phyloP scores from a whole-genome alignment of 805 yeast species.

The Yamadazyma olivae region DNA sequence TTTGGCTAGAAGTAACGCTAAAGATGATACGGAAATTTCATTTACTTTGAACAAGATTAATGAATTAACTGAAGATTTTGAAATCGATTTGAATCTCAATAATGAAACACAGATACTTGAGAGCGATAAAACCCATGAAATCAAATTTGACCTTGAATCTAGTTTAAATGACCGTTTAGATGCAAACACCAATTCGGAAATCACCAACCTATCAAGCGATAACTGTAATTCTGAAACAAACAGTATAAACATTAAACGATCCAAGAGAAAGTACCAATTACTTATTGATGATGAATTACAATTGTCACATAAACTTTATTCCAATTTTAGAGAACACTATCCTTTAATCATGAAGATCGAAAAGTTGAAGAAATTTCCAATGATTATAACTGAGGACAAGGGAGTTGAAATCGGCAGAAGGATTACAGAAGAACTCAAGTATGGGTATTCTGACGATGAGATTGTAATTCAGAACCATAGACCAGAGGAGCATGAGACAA shows the following conservation, averaged over 20 bases:
- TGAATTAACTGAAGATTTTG: conserved; percentile 1
- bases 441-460: background rate
- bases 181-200: no score
- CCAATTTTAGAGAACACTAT: background rate
- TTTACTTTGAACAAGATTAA: background rate
- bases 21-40: conserved; percentile 11
- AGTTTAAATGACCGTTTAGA: no score
- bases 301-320: background rate
- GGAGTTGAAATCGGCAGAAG: conserved; percentile 10
- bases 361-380: background rate
- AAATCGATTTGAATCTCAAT: conserved; percentile 4
- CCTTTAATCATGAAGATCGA: conserved; percentile 1
- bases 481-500: background rate
- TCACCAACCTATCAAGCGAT: no score
- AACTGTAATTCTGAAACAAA: no score
- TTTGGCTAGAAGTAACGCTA: conserved; percentile 12
- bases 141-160: no score
- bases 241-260: no score
- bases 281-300: conserved; percentile 1
- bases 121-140: no score
- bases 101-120: no score
- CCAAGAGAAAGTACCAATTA: conserved; percentile 1
- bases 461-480: background rate
- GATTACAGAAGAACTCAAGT: background rate
- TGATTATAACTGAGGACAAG: background rate